These are phyloP conservation scores for Alternaria arbusti DNA, from an alignment of 2,329 filamentous ascomycete genomes.

Conservation along the genomic window DNA sequence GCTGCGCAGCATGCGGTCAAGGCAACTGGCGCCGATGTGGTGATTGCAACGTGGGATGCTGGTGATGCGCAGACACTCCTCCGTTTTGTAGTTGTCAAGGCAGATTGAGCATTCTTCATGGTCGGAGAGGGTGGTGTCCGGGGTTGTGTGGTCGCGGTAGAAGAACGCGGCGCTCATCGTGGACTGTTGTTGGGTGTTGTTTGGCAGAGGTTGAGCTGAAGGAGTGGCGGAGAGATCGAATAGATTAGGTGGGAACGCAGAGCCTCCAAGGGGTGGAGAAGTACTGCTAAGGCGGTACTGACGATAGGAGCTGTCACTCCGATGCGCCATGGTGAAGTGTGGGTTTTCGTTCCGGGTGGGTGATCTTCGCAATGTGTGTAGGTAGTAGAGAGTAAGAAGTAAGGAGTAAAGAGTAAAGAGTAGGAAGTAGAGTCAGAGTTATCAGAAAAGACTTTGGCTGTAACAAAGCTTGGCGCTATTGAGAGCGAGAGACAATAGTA, in stretches of 20 bases:
- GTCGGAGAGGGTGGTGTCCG: background rate
- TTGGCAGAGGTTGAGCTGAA: too few species aligned
- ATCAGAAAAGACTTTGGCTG: too few species aligned
- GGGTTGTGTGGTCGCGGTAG: slow-evolving; percentile 1
- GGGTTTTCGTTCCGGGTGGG: background rate
- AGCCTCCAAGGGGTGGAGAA: too few species aligned
- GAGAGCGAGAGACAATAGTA: background rate
- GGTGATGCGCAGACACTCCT: slow-evolving; percentile 19
- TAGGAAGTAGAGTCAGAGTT: too few species aligned
- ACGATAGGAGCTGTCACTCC: too few species aligned
- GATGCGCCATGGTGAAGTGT: background rate
- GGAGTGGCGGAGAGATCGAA: too few species aligned
- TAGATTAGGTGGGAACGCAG: too few species aligned
- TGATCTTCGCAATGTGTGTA: too few species aligned
- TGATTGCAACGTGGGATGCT: slow-evolving; percentile 22
- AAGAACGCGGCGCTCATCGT: background rate
- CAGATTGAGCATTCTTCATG: slow-evolving; percentile 28
- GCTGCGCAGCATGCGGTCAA: slow-evolving; percentile 12
- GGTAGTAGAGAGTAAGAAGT: too few species aligned
- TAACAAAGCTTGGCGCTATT: background rate
- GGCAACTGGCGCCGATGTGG: slow-evolving; percentile 19
- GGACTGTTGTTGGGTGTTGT: too few species aligned
- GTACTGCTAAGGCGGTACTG: too few species aligned
- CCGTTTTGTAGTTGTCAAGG: slow-evolving; percentile 19
- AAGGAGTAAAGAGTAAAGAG: too few species aligned